These are phyloP conservation scores for Pleurotus citrinopileatus DNA, from an alignment of 768 basidiomycete species.

Conservation along the genomic window DNA sequence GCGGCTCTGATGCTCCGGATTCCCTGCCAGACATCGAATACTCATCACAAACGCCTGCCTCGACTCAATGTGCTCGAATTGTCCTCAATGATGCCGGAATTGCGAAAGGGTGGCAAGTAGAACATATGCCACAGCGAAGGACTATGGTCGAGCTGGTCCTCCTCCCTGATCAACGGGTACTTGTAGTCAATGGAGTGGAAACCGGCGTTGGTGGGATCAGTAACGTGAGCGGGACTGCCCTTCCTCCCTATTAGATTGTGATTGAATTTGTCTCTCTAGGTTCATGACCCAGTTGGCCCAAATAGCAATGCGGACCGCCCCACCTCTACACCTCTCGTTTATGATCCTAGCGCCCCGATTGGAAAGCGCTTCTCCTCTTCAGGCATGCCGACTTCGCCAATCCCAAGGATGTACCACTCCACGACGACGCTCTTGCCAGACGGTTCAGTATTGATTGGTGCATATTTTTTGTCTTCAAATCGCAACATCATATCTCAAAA, in stretches of 20 bases:
- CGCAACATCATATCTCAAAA: background rate
- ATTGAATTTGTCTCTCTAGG: background rate
- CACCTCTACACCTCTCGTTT: conserved; percentile 26
- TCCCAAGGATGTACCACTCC: conserved; percentile 33
- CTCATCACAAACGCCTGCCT: conserved; percentile 36
- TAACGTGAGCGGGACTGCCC: conserved; percentile 20
- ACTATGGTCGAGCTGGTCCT: conserved; percentile 35
- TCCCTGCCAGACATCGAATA: conserved; percentile 24
- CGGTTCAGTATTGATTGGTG: conserved; percentile 27
- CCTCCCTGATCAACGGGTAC: conserved; percentile 37
- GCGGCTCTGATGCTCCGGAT: conserved; percentile 35
- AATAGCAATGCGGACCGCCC: conserved; percentile 36
- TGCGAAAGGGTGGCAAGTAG: conserved; percentile 41
- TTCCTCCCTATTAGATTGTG: background rate
- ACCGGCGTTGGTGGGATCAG: conserved; percentile 39
- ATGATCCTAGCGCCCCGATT: conserved; percentile 26
- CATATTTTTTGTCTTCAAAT: background rate
- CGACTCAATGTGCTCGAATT: conserved; percentile 40
- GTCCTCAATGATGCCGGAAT: conserved; percentile 39
- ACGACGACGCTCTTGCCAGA: conserved; percentile 27
- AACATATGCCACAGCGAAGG: conserved; percentile 37
- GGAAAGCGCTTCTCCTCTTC: conserved; percentile 26
- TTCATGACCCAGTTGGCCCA: conserved; percentile 25
- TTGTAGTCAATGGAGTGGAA: conserved; percentile 40
- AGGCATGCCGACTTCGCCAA: conserved; percentile 27